Base-by-base conservation (phyloP, 2,329 filamentous ascomycete species). In the Botrytis medusae region DNA sequence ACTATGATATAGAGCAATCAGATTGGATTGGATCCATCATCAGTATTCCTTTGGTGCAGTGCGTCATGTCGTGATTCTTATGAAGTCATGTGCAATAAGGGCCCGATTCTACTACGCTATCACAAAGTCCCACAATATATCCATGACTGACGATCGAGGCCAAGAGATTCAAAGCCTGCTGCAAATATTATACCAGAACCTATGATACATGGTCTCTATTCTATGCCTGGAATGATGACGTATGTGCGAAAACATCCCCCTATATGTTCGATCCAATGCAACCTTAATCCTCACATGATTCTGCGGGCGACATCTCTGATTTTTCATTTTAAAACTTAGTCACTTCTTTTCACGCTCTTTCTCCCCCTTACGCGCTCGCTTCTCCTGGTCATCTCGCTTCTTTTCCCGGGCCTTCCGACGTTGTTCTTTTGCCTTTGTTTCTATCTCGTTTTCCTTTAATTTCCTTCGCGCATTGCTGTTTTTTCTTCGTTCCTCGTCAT, bases 1-100 rank as follows among this genome's bases (percentile, higher is more conserved):
- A 78, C 54, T 42, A 32, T 44, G 62, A 64, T 22, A 72, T 70
- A 25, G 59, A 70, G 54, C 9, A 61, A 72, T 60, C 20, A 64
- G 65, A 70, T 70, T 34, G 20, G 25, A 25, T 51, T 12, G 2
- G 6, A 25, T 54, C 32, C 32, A 46, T 67, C 22, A 67, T 67
- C 60, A 29, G 40, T 6, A 69, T n/a, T n/a, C 60, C 32, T n/a
- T 68, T 68, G n/a, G 34, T 37, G 8, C 25, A 34, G 37, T 60
- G 12, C 20, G 32, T 22, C n/a, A 29, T 68, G 25, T 65, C 22
- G 63, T 68, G 64, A 54, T 8, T 42, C 5, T 20, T 42, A 42
- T 57, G 18, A 40, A 57, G 10, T 18, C 29, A 40, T 29, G 18
- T 54, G n/a, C 22, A 67, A 51, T 18, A 57, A 9, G 29, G 16